Conservation (phyloP, 495 filamentous ascomycete species). For the Penicillium chermesinum region DNA sequence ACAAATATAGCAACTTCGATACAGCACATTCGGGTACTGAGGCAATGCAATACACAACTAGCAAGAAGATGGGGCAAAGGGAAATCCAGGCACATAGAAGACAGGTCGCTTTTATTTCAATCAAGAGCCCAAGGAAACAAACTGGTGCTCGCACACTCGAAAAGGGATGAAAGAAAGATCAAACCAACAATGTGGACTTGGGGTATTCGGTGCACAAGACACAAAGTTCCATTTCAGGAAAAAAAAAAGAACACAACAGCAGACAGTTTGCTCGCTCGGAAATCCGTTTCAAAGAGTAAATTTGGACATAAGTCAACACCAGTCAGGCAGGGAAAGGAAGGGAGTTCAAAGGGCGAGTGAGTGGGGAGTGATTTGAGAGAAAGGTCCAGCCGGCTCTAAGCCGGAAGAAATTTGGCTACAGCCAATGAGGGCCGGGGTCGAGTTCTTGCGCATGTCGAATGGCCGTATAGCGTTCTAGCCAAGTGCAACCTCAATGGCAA, state of each 20-base stretch:
- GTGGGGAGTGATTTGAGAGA: slow-evolving; percentile 5
- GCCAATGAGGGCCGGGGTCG: slow-evolving; percentile 11
- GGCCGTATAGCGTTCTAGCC: not conserved
- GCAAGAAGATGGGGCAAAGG: slow-evolving; percentile 26
- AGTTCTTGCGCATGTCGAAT: not conserved
- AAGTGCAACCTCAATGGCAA: slow-evolving; percentile 4
- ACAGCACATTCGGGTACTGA: slow-evolving; percentile 31
- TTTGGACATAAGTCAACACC: slow-evolving; percentile 21
- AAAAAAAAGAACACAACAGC: slow-evolving; percentile 2
- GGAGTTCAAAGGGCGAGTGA: not conserved
- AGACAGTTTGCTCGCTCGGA: slow-evolving; percentile 41
- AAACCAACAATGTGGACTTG: slow-evolving; percentile 42
- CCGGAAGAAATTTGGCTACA: slow-evolving; percentile 11
- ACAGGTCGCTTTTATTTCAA: slow-evolving; percentile 43
- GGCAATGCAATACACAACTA: slow-evolving; percentile 31
- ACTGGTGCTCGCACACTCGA: slow-evolving; percentile 29
- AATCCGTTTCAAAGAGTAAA: slow-evolving; percentile 36
- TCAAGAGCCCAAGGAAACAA: slow-evolving; percentile 34
- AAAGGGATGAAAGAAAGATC: slow-evolving; percentile 24
- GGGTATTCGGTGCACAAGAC: slow-evolving; percentile 47
- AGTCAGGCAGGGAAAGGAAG: slow-evolving; percentile 10
- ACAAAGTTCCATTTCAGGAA: slow-evolving; percentile 45
- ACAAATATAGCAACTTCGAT: slow-evolving; percentile 19
- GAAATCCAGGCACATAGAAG: slow-evolving; percentile 19
- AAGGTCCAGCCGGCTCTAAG: slow-evolving; percentile 8